A percentile compares a stretch with the other conserved stretches of the same genome.
These are phyloP conservation scores for Arthrobotrys entomopaga DNA, from an alignment of 2,329 filamentous ascomycete species.

Conservation along the genomic window DNA sequence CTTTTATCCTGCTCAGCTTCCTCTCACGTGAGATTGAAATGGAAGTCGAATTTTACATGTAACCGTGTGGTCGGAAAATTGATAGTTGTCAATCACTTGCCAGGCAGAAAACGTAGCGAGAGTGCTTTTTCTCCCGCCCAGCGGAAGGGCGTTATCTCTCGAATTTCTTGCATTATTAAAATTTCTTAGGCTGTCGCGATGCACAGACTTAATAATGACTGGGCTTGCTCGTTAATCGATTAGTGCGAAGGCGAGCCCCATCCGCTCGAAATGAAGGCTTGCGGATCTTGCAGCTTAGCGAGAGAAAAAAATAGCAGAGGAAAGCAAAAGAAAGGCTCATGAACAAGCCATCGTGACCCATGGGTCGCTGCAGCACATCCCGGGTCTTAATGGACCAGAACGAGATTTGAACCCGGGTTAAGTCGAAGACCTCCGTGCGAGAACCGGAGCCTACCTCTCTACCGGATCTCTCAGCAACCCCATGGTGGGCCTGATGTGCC, in stretches of 20 bases:
- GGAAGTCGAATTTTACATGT: slow-evolving; percentile 51
- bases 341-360: slow-evolving; percentile 11
- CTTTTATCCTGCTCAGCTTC: neutral
- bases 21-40: slow-evolving; percentile 37
- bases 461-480: slow-evolving; percentile 16
- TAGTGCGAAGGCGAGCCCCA: slow-evolving; percentile 52
- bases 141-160: slow-evolving; percentile 32
- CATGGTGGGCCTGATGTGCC: slow-evolving; percentile 52
- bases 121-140: slow-evolving; percentile 7
- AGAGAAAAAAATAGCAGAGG: slow-evolving; percentile 3
- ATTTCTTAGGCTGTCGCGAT: slow-evolving; percentile 12
- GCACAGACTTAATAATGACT: slow-evolving; percentile 11
- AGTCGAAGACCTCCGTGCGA: neutral
- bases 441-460: too few species aligned
- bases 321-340: slow-evolving; percentile 25
- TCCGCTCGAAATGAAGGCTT: slow-evolving; percentile 50
- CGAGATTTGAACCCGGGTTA: slow-evolving; percentile 10
- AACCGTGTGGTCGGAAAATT: slow-evolving; percentile 48
- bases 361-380: slow-evolving; percentile 2
- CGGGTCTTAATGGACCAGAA: neutral
- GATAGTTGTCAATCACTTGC: slow-evolving; percentile 51
- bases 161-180: slow-evolving; percentile 13
- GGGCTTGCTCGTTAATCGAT: slow-evolving; percentile 31
- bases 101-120: slow-evolving; percentile 53
- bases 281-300: slow-evolving; percentile 53